Evolutionary conservation across 257 asterid genomes (phyloP), one percentile per base, ranked within the genome.

Genomic region (Forsythia suspensa): DNA sequence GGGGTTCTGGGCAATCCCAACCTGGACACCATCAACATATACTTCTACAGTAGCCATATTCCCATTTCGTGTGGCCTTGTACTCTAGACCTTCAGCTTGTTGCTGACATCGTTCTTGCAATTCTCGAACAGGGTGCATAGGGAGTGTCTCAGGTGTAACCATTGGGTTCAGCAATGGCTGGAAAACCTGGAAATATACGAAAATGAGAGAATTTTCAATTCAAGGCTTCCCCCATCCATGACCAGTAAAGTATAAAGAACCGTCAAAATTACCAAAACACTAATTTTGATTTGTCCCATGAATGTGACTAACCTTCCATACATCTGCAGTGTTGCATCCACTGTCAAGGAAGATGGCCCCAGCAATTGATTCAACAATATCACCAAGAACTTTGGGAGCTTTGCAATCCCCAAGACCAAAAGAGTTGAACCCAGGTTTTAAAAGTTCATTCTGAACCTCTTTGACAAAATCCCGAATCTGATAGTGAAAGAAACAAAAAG

Each of bases 351-450:
- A 96, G 86, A 96, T 88, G n/a, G 99, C 98, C 80, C 99, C 99
- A 80, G 99, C 99, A 87, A 96, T 90, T 13, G 99, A 96, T 86
- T 96, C 99, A 44, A 94, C 88, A 80, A 96, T 96, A 82, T 96
- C 99, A 81, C 98, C 99, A 77, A 96, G 97, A 84, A 96, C 99
- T 88, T 96, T 96, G 59, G 99, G 99, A 73, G 99, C 98, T 90
- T 92, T 96, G 90, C 97, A 96, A 87, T 96, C 99, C 84, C 99
- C 99, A 67, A 96, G 82, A 44, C 99, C 99, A 80, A 96, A 94
- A 77, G 98, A 96, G 87, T 96, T 94, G 83, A 96, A 91, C 71
- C 93, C 98, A 6, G 96, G 96, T 83, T 94, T 89, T 42, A 84
- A 86, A 73, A 89, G 90, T 83, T 96, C 99, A 71, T 72, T 83